Conservation (phyloP, 371 early-diverging fungal species). For the Cokeromyces recurvatus region DNA sequence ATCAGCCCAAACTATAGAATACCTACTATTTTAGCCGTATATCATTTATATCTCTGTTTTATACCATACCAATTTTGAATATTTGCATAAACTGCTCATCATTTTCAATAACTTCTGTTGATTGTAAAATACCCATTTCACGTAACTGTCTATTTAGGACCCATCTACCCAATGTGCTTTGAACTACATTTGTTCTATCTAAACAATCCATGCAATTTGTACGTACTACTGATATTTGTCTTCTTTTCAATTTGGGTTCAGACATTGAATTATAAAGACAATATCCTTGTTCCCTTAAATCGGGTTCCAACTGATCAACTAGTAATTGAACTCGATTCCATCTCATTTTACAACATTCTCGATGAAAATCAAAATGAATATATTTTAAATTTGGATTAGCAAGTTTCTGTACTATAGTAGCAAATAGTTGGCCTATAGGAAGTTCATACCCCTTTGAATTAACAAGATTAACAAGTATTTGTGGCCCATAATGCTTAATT, state of each 20-base stretch:
- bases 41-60: too few species aligned
- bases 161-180: slow-evolving; percentile 77
- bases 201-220: slow-evolving; percentile 99
- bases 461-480: slow-evolving; percentile 84
- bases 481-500: slow-evolving; percentile 66
- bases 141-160: slow-evolving; percentile 64
- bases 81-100: slow-evolving; percentile 29
- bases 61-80: slow-evolving; percentile 27
- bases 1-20: slow-evolving; percentile 85
- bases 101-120: slow-evolving; percentile 58
- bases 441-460: slow-evolving; percentile 87
- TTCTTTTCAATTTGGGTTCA: slow-evolving; percentile 19
- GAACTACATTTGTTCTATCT: slow-evolving; percentile 99
- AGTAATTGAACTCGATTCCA: slow-evolving; percentile 76
- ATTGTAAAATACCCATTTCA: slow-evolving; percentile 54
- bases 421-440: slow-evolving; percentile 73
- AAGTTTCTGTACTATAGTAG: slow-evolving; percentile 31
- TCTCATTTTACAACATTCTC: slow-evolving; percentile 88
- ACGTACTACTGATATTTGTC: slow-evolving; percentile 83
- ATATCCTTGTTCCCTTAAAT: slow-evolving; percentile 57
- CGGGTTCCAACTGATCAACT: slow-evolving; percentile 62
- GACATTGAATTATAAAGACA: slow-evolving; percentile 13
- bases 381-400: slow-evolving; percentile 62
- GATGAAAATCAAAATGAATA: slow-evolving; percentile 94
- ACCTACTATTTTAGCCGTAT: too few species aligned